These are phyloP conservation scores for Myochromella boudieri DNA, from an alignment of 768 basidiomycete genomes.

Conservation along the genomic window DNA sequence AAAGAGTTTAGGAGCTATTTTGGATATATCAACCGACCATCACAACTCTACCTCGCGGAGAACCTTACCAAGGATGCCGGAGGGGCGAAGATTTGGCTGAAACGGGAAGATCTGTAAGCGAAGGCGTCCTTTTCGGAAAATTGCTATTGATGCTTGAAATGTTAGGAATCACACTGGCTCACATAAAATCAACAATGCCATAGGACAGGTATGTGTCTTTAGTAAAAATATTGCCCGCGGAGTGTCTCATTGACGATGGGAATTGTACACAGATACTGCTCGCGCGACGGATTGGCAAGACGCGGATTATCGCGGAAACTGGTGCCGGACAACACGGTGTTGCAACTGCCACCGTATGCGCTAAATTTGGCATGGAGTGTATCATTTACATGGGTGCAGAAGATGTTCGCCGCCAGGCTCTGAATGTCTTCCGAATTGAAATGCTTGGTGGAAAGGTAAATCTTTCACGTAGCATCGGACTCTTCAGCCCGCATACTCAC, in stretches of 20 bases:
- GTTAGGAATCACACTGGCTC: constrained; percentile 94
- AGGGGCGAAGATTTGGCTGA: constrained; percentile 97
- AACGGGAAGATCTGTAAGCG: constrained; percentile 88
- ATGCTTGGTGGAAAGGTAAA: constrained; percentile 91
- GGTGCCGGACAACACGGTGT: constrained; percentile 99
- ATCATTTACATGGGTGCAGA: constrained; percentile 98
- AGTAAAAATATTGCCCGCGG: background rate
- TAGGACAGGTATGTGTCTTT: constrained; percentile 73
- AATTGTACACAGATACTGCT: constrained; percentile 69
- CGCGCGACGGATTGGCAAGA: constrained; percentile 93
- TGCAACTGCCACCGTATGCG: constrained; percentile 97
- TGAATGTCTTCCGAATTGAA: constrained; percentile 97
- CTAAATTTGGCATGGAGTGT: constrained; percentile 94
- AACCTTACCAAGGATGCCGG: constrained; percentile 87
- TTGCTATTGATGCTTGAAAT: constrained; percentile 2
- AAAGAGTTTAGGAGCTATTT: constrained; percentile 87
- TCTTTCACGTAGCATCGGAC: background rate
- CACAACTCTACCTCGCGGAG: constrained; percentile 88
- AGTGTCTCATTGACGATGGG: background rate
- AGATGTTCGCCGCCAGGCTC: constrained; percentile 91
- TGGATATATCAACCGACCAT: constrained; percentile 94
- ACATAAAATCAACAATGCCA: constrained; percentile 99
- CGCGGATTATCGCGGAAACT: constrained; percentile 96
- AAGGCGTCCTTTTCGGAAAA: constrained; percentile 4
- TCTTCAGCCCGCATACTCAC: constrained; percentile 1